phyloP scores from a whole-genome alignment of 1,139 yeast genomes.

The Protomyces inundatus region DNA sequence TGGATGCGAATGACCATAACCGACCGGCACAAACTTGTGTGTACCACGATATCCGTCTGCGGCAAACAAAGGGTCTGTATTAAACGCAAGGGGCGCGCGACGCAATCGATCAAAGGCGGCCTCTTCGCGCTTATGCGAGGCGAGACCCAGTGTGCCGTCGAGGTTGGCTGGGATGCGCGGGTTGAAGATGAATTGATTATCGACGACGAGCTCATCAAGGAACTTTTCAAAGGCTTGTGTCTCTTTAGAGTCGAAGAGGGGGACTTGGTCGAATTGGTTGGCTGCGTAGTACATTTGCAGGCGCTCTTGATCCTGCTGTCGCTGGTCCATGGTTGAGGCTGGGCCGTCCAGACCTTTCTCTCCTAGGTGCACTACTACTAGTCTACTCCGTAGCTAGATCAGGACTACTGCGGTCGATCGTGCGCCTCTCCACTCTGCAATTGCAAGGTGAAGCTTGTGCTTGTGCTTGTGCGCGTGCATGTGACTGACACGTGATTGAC shows the following conservation, averaged over 20 bases:
- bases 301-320: background rate
- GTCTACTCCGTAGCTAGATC: too few species aligned
- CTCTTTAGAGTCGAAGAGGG: conserved; percentile 40
- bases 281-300: background rate
- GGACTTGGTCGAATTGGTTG: background rate
- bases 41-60: conserved; percentile 29
- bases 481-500: too few species aligned
- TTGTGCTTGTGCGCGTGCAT: too few species aligned
- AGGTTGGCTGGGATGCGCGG: conserved; percentile 37
- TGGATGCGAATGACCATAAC: conserved; percentile 21
- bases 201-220: conserved; percentile 41
- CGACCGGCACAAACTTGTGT: conserved; percentile 27
- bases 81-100: conserved; percentile 31
- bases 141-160: conserved; percentile 34
- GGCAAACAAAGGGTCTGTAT: conserved; percentile 31
- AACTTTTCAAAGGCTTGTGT: conserved; percentile 40
- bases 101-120: conserved; percentile 32
- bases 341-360: too few species aligned
- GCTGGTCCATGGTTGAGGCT: background rate
- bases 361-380: too few species aligned
- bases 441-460: too few species aligned
- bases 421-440: too few species aligned
- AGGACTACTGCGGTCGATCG: too few species aligned
- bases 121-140: conserved; percentile 19
- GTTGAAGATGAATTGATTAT: conserved; percentile 39